Percentiles rank a stretch among this genome's conserved stretches.
Conservation (phyloP, 2,329 filamentous ascomycete species). For the Fusarium palustre region DNA sequence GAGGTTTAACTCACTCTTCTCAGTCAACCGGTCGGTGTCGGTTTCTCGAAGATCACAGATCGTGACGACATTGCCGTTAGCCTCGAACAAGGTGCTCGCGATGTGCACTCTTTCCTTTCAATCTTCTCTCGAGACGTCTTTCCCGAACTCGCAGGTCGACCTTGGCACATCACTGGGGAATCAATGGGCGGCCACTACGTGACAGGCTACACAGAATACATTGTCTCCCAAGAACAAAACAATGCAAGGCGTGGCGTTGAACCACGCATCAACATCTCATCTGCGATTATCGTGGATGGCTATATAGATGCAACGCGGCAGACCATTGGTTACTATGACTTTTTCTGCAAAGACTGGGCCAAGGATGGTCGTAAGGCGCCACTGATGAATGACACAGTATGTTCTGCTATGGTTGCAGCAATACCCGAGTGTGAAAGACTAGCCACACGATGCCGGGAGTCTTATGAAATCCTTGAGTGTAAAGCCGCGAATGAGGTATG, state of each 20-base stretch:
- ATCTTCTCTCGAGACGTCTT: constrained; percentile 23
- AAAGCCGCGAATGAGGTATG: constrained; percentile 25
- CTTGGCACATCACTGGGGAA: constrained; percentile 36
- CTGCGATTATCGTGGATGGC: constrained; percentile 30
- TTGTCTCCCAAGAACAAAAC: constrained; percentile 9
- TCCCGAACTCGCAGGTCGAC: constrained; percentile 17
- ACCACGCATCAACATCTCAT: constrained; percentile 4
- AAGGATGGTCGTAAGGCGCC: constrained; percentile 17
- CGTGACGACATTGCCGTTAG: constrained; percentile 23
- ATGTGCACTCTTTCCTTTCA: constrained; percentile 25
- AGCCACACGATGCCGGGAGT: neutral
- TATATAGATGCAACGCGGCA: constrained; percentile 34
- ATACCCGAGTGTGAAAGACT: constrained; percentile 28
- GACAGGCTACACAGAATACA: constrained; percentile 29
- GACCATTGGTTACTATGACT: constrained; percentile 27
- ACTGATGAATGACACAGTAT: constrained; percentile 20
- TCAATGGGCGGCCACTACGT: constrained; percentile 41
- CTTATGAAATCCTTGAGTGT: constrained; percentile 17
- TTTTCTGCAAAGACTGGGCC: constrained; percentile 33
- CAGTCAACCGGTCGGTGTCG: constrained; percentile 33
- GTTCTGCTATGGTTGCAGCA: constrained; percentile 19
- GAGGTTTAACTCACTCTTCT: neutral
- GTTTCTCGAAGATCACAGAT: constrained; percentile 36
- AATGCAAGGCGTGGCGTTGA: neutral
- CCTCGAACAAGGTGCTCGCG: constrained; percentile 25